Percentiles rank a stretch among this genome's conserved stretches.
Conservation (phyloP, 257 asterid genomes). For the Fraxinus quadrangulata region DNA sequence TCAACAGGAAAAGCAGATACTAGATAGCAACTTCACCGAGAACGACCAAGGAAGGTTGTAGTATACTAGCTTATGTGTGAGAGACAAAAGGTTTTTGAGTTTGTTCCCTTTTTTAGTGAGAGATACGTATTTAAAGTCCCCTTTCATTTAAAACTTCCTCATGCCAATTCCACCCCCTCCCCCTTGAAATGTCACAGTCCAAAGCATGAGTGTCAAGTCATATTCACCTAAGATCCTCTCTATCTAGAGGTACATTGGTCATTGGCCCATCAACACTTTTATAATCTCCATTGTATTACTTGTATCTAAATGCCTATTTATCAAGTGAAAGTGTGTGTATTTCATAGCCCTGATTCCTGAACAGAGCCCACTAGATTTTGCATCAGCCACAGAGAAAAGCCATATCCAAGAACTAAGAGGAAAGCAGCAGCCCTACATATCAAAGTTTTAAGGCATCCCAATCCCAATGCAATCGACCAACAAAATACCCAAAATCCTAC, state of each 20-base stretch:
- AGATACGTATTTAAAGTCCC: conserved; percentile 14
- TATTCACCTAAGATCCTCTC: conserved; percentile 41
- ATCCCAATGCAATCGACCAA: conserved; percentile 41
- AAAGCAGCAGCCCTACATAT: conserved; percentile 31
- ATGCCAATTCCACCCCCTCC: conserved; percentile 30
- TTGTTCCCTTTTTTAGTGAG: conserved; percentile 16
- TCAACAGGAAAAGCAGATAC: conserved; percentile 41
- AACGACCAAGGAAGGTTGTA: conserved; percentile 29
- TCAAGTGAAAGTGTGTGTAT: neutral
- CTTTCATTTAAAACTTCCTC: conserved; percentile 48
- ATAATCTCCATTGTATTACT: neutral
- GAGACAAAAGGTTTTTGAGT: conserved; percentile 31
- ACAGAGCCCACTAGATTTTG: conserved; percentile 7
- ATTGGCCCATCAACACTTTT: conserved; percentile 9
- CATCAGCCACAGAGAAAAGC: conserved; percentile 27
- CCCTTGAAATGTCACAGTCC: conserved; percentile 41
- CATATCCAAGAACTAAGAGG: conserved; percentile 26
- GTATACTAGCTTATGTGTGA: conserved; percentile 21
- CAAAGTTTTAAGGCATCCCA: conserved; percentile 40
- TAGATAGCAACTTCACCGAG: conserved; percentile 36
- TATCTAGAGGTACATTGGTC: conserved; percentile 5
- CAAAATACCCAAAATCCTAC: conserved; percentile 44
- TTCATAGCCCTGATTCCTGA: neutral
- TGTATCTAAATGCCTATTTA: neutral
- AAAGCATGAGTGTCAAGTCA: conserved; percentile 56